Evolutionary conservation across 768 basidiomycete species (phyloP), one percentile per base, ranked within the genome.

Genomic region (Cubamyces sp.): DNA sequence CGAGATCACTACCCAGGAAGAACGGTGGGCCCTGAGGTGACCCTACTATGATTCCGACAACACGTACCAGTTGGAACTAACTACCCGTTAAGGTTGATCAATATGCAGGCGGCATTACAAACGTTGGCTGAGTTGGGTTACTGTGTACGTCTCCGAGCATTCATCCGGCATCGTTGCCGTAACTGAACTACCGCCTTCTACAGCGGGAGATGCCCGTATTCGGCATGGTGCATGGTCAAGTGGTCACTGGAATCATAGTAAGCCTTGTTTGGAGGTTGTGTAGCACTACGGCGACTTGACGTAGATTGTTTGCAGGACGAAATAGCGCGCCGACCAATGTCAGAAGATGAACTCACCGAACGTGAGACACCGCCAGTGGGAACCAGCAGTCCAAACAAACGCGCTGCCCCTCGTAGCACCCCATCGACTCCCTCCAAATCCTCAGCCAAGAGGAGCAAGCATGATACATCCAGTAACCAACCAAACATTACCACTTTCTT

Each of bases 201-300:
- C 59, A 93, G 88, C 85, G 94, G 8, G 94, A 96, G 74, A 79
- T 95, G 54, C 92, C 91, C 3, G 87, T 96, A 2, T 91, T 94
- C 64, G 90, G 91, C 0, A 79, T 92, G 57, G 72, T 93, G 4
- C 81, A 89, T 25, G 83, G 75, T 25, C 77, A 87, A 56, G 75
- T 90, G 21, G 80, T 96, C 16, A 71, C 85, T 25, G 94, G 94
- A 1, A 77, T 93, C 34, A 90, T 96, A 43, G 94, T 91, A 71
- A 61, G 81, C 63, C 3, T 34, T 40, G 7, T 18, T 11, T 28
- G 7, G 11, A 9, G 4, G 21, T 3, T 19, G n/a, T 26, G 11
- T 11, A 1, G 21, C 19, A 23, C 49, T 5, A 21, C 23, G 9
- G 11, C 12, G 5, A 7, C 12, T 18, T 49, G 25, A 25, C 4